phyloP scores from a whole-genome alignment of 345 rosid genomes.

The Linum usitatissimum region DNA sequence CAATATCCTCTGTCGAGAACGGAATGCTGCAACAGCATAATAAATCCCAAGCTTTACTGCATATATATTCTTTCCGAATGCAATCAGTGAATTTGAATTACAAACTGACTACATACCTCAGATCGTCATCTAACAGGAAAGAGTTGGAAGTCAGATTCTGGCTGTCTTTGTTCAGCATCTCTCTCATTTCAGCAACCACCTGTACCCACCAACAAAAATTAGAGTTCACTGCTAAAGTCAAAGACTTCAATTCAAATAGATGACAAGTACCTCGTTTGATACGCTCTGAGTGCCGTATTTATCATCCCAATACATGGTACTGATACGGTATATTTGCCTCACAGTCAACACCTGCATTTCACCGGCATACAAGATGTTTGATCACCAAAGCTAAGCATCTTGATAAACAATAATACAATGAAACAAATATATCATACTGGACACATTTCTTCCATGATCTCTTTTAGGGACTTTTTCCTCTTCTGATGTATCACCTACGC shows the following conservation, averaged over 20 bases:
- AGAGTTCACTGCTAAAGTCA: constrained; percentile 5
- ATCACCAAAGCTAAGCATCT: not conserved
- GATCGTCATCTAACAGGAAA: constrained; percentile 88
- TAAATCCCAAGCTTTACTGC: not conserved
- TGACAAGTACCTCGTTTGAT: constrained; percentile 65
- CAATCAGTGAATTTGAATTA: not conserved
- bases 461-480: constrained; percentile 79
- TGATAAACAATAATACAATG: not conserved
- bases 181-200: constrained; percentile 89
- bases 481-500: constrained; percentile 94
- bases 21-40: constrained; percentile 62
- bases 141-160: constrained; percentile 75
- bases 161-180: constrained; percentile 69
- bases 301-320: constrained; percentile 99
- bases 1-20: constrained; percentile 89
- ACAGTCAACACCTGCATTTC: constrained; percentile 62
- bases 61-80: not conserved
- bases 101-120: constrained; percentile 41
- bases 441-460: constrained; percentile 84
- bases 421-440: constrained; percentile 42
- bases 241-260: constrained; percentile 4
- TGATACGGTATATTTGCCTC: constrained; percentile 90
- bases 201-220: constrained; percentile 12
- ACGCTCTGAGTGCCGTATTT: constrained; percentile 96
- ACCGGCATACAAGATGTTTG: not conserved